Percentiles rank a stretch among this genome's conserved stretches.
These are phyloP conservation scores for Geotrichum europaeum DNA, from an alignment of 1,139 yeast genomes.

Conservation along the genomic window DNA sequence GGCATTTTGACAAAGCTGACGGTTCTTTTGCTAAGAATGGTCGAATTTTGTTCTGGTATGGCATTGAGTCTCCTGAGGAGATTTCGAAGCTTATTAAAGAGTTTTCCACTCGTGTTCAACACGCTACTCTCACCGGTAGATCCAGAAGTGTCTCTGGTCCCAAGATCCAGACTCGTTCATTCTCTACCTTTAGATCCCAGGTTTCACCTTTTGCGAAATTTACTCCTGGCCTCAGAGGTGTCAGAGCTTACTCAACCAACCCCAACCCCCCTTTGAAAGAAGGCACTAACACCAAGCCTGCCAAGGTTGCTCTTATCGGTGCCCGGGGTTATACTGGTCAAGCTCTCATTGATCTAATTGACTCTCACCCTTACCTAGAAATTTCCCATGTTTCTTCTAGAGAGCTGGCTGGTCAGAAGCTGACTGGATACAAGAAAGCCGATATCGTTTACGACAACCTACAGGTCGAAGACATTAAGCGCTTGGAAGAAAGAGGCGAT, in stretches of 20 bases:
- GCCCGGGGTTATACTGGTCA: slow-evolving; percentile 98
- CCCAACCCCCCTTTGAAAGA: slow-evolving; percentile 68
- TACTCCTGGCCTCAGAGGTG: not conserved
- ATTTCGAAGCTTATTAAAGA: slow-evolving; percentile 60
- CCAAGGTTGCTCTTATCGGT: slow-evolving; percentile 88
- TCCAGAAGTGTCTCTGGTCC: slow-evolving; percentile 29
- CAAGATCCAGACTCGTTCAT: slow-evolving; percentile 26
- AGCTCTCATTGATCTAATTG: slow-evolving; percentile 79
- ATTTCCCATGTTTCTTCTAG: slow-evolving; percentile 92
- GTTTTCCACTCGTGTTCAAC: slow-evolving; percentile 37
- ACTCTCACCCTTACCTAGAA: slow-evolving; percentile 81
- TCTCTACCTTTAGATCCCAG: slow-evolving; percentile 23
- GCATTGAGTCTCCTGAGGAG: slow-evolving; percentile 58
- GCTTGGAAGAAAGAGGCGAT: slow-evolving; percentile 65
- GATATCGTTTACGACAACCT: slow-evolving; percentile 78
- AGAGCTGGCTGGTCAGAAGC: slow-evolving; percentile 81
- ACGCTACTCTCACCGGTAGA: slow-evolving; percentile 30
- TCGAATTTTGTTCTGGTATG: slow-evolving; percentile 90
- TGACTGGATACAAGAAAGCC: slow-evolving; percentile 78
- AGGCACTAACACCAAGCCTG: slow-evolving; percentile 54
- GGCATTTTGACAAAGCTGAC: slow-evolving; percentile 90
- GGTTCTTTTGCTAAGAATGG: slow-evolving; percentile 92
- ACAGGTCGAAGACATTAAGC: slow-evolving; percentile 77
- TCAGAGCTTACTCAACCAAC: slow-evolving; percentile 37
- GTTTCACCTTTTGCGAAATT: not conserved